Evolutionary conservation across 768 basidiomycete species (phyloP).

Genomic region (Rhodosporidiobolus odoratus): DNA sequence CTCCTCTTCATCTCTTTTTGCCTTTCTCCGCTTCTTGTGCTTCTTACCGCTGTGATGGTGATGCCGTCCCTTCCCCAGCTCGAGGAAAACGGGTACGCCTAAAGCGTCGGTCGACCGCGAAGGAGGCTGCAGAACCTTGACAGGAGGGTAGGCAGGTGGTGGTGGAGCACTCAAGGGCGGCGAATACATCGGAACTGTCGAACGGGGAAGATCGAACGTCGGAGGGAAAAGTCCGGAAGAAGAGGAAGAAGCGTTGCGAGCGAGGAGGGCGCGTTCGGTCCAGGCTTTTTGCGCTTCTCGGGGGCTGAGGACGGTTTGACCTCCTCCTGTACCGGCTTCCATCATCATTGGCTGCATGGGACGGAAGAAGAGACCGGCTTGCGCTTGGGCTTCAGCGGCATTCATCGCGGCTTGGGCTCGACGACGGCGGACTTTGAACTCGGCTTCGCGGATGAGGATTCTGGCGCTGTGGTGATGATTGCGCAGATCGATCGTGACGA

Average conservation of each 20-base stretch:
- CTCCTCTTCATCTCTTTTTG: neutral
- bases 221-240: no score
- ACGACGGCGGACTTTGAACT: neutral
- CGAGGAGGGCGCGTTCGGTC: no score
- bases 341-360: no score
- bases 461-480: neutral
- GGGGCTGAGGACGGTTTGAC: no score
- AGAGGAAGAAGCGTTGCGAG: no score
- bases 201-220: no score
- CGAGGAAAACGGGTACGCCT: neutral
- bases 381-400: no score
- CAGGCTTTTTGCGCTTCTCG: no score
- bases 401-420: neutral
- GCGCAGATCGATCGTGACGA: constrained; percentile 6
- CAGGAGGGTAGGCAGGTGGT: neutral
- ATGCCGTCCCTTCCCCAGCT: neutral
- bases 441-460: neutral
- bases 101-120: neutral
- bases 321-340: no score
- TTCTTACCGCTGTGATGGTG: neutral
- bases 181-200: neutral
- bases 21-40: neutral
- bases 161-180: neutral
- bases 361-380: no score
- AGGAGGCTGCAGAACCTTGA: no score